Conservation (phyloP, 148 eudicot species). For the Beta vulgaris region DNA sequence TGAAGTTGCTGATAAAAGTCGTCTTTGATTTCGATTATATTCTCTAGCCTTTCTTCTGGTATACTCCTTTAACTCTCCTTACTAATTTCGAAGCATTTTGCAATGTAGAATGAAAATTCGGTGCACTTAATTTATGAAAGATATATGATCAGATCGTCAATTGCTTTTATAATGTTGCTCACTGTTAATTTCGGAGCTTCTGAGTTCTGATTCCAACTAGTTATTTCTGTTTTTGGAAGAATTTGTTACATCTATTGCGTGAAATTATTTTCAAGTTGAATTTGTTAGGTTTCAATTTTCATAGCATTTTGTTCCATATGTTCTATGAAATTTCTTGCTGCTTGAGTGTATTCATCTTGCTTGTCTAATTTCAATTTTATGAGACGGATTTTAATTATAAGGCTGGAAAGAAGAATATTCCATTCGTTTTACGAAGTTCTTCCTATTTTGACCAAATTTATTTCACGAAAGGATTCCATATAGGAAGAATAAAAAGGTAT, state of each 20-base stretch:
- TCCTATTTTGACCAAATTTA: too few species aligned
- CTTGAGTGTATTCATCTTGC: not conserved
- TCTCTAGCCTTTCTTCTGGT: constrained; percentile 61
- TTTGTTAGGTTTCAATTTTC: not conserved
- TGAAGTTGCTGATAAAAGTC: too few species aligned
- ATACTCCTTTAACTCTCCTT: not conserved
- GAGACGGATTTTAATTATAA: not conserved
- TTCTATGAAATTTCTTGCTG: not conserved
- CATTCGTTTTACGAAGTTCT: too few species aligned
- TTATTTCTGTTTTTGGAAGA: not conserved
- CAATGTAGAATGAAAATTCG: too few species aligned
- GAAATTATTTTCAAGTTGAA: not conserved
- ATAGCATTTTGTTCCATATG: too few species aligned
- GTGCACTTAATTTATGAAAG: not conserved
- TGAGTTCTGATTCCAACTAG: too few species aligned
- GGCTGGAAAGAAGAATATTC: not conserved
- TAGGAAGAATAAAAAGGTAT: too few species aligned
- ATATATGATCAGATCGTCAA: not conserved
- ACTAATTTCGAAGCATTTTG: too few species aligned
- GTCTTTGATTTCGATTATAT: constrained; percentile 43
- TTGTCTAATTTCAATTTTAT: not conserved
- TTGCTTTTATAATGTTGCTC: not conserved
- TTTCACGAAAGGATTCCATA: too few species aligned
- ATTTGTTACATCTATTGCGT: not conserved
- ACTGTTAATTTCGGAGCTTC: not conserved